Evolutionary conservation across 1,284 basidiomycete species (phyloP), one percentile per base, ranked within the genome.

Genomic region (Tilletia indica): DNA sequence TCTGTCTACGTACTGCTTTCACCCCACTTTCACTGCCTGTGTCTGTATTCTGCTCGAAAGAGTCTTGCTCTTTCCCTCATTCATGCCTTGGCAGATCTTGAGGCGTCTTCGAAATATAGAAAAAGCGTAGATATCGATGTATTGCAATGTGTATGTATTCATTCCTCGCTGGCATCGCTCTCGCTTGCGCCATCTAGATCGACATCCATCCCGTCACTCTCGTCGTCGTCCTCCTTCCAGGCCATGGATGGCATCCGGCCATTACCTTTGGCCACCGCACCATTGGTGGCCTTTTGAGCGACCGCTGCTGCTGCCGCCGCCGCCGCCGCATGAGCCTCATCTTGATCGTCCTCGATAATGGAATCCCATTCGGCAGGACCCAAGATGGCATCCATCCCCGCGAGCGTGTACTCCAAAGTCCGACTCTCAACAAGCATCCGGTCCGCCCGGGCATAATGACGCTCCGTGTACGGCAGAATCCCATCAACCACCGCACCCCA

Each of bases 361-460:
- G 38, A 69, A 16, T 64, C 61, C 61, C 61, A 64, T 4, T 73
- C 68, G 0, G n/a, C 39, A 64, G 61, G 61, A 78, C 68, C 86
- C 77, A 83, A 70, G 21, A 78, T 67, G 14, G 76, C 71, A 82
- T 95, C 93, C 94, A 97, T 97, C 87, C 95, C 93, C 38, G 89
- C 89, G 11, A 98, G 86, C 66, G 97, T 88, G 78, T 93, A 97
- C 84, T 98, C 95, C 70, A 98, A 89, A 77, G 97, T 90, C 80
- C 93, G 95, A 82, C 92, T 94, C 82, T 98, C 96, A 85, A 96
- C 92, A 56, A 96, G 88, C 72, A 96, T 86, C 78, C 91, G 89
- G 76, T 97, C 93, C 83, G 95, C 89, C 73, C 96, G 87, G 39
- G 89, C 86, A 64, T 95, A 89, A 85, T 99, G 96, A 64, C 96